Base-by-base conservation (phyloP, 2,329 filamentous ascomycete species). In the Aspergillus sp. region DNA sequence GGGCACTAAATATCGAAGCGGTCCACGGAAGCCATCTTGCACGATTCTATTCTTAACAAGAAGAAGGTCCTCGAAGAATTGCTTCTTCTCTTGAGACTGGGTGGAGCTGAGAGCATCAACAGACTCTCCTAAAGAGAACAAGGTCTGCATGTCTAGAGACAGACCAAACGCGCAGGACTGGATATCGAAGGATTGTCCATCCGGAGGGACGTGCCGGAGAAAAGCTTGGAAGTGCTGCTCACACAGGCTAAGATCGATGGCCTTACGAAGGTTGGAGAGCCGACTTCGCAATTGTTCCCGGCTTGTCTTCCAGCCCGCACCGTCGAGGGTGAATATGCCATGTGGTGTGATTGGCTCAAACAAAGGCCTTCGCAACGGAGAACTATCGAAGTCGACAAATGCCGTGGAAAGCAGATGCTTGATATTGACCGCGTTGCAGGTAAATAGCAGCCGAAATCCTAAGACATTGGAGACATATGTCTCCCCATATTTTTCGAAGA, bases 291-390 rank as follows among this genome's bases (percentile, higher is more conserved):
- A 32, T 45, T 59, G 43, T 13, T 56, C 56, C 28, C 59, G 50
- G 15, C 30, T 50, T 39, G n/a, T 48, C 32, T 58, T 60, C 62
- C 62, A 63, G 23, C 41, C 57, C 17, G 57, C 13, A 7, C 60
- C 60, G 15, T 64, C 62, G 3, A 60, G 49, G 13, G 60, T 60
- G n/a, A 63, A 63, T 25, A 64, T 64, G 0, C 62, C 62, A 55
- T 63, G 54, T 17, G 62, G 62, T 4, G 62, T 64, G 23, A 64
- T 60, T 9, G 60, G 51, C 15, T 52, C 12, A 36, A 64, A 60
- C 30, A 64, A 12, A 5, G 49, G 62, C n/a, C 47, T 55, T 17
- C 60, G 53, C n/a, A 60, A 15, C 3, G 54, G 41, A 13, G 62
- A 60, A 10, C 57, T 60, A 45, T 64, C 62, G 7, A 58, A 64